These are phyloP conservation scores for Juncus effusus DNA, from an alignment of 176 grass and related monocot species.

Conservation along the genomic window DNA sequence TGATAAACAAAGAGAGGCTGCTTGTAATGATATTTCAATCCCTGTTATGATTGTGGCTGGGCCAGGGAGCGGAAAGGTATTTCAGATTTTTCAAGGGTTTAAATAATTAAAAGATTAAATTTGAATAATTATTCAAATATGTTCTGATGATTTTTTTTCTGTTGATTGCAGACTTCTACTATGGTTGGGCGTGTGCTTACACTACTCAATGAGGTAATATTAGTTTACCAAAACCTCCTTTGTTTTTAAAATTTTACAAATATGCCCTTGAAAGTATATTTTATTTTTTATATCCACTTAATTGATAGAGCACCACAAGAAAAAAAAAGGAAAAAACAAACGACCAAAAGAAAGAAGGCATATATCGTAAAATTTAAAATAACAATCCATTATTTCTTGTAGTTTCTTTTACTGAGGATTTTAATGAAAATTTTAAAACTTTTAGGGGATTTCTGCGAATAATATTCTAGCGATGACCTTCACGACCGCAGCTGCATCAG, in stretches of 20 bases:
- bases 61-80: slow-evolving; percentile 93
- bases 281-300: too few species aligned
- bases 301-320: neutral
- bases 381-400: neutral
- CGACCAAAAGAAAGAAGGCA: neutral
- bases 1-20: slow-evolving; percentile 68
- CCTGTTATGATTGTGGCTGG: slow-evolving; percentile 88
- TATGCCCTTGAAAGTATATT: too few species aligned
- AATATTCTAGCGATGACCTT: slow-evolving; percentile 97
- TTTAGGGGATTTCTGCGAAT: slow-evolving; percentile 57
- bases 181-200: slow-evolving; percentile 92
- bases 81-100: neutral
- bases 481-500: slow-evolving; percentile 79
- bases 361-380: too few species aligned
- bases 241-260: slow-evolving; percentile 6
- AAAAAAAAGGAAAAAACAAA: neutral
- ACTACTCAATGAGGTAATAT: slow-evolving; percentile 82
- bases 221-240: slow-evolving; percentile 13
- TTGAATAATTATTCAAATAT: neutral
- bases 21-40: slow-evolving; percentile 64
- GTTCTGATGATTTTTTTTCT: slow-evolving; percentile 4
- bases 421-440: neutral
- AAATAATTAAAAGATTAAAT: slow-evolving; percentile 16
- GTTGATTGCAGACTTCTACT: slow-evolving; percentile 69
- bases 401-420: neutral